These are phyloP conservation scores for Ciborinia camelliae DNA, from an alignment of 2,329 filamentous ascomycete species.

Conservation along the genomic window DNA sequence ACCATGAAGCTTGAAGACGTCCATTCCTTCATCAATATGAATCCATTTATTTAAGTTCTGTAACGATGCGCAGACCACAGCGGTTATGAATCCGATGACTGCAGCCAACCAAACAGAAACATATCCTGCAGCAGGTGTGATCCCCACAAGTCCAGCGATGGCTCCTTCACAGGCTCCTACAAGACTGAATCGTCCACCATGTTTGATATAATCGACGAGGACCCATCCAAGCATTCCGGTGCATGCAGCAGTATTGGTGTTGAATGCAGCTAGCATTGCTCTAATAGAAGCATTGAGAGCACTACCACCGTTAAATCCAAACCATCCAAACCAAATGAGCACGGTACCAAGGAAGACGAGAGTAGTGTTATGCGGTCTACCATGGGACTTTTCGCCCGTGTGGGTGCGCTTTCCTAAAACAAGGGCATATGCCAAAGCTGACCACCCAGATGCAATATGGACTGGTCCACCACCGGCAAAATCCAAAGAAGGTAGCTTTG, in stretches of 20 bases:
- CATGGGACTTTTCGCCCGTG: slow-evolving; percentile 46
- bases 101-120: slow-evolving; percentile 51
- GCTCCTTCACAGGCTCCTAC: slow-evolving; percentile 53
- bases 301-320: slow-evolving; percentile 51
- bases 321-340: slow-evolving; percentile 63
- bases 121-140: slow-evolving; percentile 56
- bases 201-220: slow-evolving; percentile 49
- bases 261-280: slow-evolving; percentile 53
- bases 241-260: slow-evolving; percentile 56
- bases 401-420: slow-evolving; percentile 57
- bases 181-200: slow-evolving; percentile 48
- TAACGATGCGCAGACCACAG: slow-evolving; percentile 38
- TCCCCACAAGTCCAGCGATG: slow-evolving; percentile 55
- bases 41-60: slow-evolving; percentile 51
- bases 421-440: slow-evolving; percentile 61
- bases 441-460: slow-evolving; percentile 60
- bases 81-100: slow-evolving; percentile 51
- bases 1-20: slow-evolving; percentile 59
- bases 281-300: slow-evolving; percentile 51
- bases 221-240: slow-evolving; percentile 53
- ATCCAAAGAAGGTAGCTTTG: slow-evolving; percentile 42
- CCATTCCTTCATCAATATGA: slow-evolving; percentile 54
- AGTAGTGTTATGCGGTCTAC: slow-evolving; percentile 59
- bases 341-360: slow-evolving; percentile 62
- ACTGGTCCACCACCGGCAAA: slow-evolving; percentile 51